Base-by-base conservation (phyloP, 2,329 filamentous ascomycete genomes). In the Geosmithia morbida region DNA sequence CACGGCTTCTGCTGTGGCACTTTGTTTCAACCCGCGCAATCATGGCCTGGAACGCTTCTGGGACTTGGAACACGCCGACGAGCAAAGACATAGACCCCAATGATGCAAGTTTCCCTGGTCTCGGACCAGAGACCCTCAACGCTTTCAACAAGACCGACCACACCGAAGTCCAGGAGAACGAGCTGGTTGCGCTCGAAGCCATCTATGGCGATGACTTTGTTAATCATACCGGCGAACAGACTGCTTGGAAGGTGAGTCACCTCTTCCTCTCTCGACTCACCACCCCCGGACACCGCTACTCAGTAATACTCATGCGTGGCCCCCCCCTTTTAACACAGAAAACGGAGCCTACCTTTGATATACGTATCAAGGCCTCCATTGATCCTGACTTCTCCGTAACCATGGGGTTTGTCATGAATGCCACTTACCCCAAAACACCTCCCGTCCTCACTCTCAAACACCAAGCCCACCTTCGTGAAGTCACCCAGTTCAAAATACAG, bases 171-270 rank as follows among this genome's bases (percentile, higher is more conserved):
- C 92, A 97, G 66, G 74, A 84, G 57, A 85, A 95, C 60, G 92
- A 97, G 67, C 73, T 94, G 49, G 77, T 92, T 60, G 90, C 81
- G 43, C 72, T 97, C 50, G 75, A 84, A 57, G 85, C 90, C 41
- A 94, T 97, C 45, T 97, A 92, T 59, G 83, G 82, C 54, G 87
- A 94, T 50, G 89, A 96, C 59, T 96, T 87, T 59, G 73, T 83
- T 55, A 79, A 83, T 60, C 77, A 87, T 56, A 77, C 83, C 57
- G 75, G 77, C 46, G 76, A 76, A 50, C 77, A 80, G 50, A 74
- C 78, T 54, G 89, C 88, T 41, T 97, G 90, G 90, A 88, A 94
- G 72, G 85, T 87, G 72, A 58, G 70, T 29, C 2, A 5, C 19
- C 18, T 22, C 37, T 20, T 2, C 6, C 7, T 33, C n/a, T 16